phyloP scores from a whole-genome alignment of 2,329 filamentous ascomycete species.

The Diaporthe ilicicola region DNA sequence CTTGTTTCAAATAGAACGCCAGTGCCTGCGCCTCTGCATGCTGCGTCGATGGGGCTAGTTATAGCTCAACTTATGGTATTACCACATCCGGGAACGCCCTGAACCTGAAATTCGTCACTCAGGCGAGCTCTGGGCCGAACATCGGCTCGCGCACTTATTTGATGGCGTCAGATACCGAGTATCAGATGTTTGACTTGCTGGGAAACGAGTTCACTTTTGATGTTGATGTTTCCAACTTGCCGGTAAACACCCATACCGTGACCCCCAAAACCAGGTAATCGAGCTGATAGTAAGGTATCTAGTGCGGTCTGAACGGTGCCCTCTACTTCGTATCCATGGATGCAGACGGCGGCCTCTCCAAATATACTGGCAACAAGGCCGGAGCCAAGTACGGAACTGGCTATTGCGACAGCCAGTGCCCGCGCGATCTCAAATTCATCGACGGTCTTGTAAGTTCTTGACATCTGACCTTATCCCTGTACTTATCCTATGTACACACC shows the following conservation, averaged over 20 bases:
- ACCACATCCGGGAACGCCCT: slow-evolving; percentile 57
- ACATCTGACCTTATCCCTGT: neutral
- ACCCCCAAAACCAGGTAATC: slow-evolving; percentile 38
- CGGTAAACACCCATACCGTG: slow-evolving; percentile 51
- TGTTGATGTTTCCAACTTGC: slow-evolving; percentile 69
- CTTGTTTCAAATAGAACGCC: too few relatives aligned
- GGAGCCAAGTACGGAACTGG: slow-evolving; percentile 57
- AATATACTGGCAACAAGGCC: slow-evolving; percentile 47
- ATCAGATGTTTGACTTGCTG: slow-evolving; percentile 62
- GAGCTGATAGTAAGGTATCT: neutral
- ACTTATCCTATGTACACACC: too few relatives aligned
- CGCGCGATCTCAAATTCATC: slow-evolving; percentile 51
- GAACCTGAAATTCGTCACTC: slow-evolving; percentile 56
- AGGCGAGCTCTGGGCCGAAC: slow-evolving; percentile 44
- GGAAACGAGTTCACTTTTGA: slow-evolving; percentile 72
- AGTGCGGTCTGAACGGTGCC: slow-evolving; percentile 69
- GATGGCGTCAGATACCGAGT: slow-evolving; percentile 42
- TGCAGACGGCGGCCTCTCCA: slow-evolving; percentile 47
- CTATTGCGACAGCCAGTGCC: slow-evolving; percentile 50
- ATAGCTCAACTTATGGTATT: slow-evolving; percentile 60
- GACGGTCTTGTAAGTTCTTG: slow-evolving; percentile 44
- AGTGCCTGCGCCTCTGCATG: slow-evolving; percentile 62
- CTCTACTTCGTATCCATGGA: slow-evolving; percentile 54
- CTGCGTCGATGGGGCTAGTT: slow-evolving; percentile 63
- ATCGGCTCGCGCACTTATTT: slow-evolving; percentile 46